Percentiles rank a stretch among this genome's conserved stretches.
Evolutionary conservation across 2,329 filamentous ascomycete genomes (phyloP).

Genomic region (Bipolaris sorokiniana): DNA sequence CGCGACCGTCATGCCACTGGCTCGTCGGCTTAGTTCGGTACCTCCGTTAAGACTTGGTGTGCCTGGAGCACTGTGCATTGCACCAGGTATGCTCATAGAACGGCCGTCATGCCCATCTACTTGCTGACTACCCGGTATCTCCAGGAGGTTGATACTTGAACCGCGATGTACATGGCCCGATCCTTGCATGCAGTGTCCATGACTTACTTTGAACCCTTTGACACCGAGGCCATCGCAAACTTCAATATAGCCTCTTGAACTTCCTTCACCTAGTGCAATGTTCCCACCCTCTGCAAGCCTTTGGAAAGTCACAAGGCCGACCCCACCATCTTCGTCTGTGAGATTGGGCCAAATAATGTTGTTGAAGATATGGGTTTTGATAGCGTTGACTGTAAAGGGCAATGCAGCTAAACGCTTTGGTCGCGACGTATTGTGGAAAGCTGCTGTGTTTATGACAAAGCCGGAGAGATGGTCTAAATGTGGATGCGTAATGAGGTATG

Average conservation of each 20-base stretch:
- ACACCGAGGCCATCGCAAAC: conserved; percentile 88
- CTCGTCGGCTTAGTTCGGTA: conserved; percentile 27
- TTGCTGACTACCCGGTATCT: conserved; percentile 38
- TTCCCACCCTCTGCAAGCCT: conserved; percentile 89
- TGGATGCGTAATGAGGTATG: conserved; percentile 94
- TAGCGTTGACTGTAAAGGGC: conserved; percentile 85
- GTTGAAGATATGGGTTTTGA: conserved; percentile 96
- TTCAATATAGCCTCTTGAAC: conserved; percentile 82
- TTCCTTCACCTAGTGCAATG: conserved; percentile 78
- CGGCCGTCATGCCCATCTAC: conserved; percentile 37
- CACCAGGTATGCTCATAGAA: conserved; percentile 44
- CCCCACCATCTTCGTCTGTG: conserved; percentile 93
- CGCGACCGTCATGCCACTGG: conserved; percentile 20
- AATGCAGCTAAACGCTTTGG: conserved; percentile 88
- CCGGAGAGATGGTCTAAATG: conserved; percentile 93
- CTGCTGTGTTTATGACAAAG: conserved; percentile 91
- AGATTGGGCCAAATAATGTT: conserved; percentile 98
- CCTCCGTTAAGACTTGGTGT: conserved; percentile 38
- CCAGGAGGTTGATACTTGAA: conserved; percentile 51
- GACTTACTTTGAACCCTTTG: conserved; percentile 84
- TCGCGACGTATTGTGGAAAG: conserved; percentile 73
- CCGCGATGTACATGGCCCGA: conserved; percentile 51
- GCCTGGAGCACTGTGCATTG: conserved; percentile 44
- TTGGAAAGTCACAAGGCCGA: conserved; percentile 88
- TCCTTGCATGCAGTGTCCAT: conserved; percentile 84